Percentiles rank a stretch among this genome's conserved stretches.
Conservation (phyloP, 768 basidiomycete species). For the Glaciozyma antarctica region DNA sequence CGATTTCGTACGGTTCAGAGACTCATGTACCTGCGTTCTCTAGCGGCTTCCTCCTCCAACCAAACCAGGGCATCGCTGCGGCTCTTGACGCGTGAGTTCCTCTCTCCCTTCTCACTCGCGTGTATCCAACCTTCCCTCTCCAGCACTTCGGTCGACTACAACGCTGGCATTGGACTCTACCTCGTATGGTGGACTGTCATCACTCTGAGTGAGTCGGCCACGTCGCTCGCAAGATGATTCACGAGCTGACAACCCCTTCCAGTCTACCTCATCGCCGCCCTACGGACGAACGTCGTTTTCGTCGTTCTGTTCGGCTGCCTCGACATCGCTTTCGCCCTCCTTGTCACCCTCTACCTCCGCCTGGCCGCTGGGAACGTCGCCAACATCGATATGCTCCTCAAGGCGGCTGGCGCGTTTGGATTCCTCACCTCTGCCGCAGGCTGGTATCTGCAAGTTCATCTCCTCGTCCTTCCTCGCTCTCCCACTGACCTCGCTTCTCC, state of each 20-base stretch:
- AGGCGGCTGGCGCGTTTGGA: slow-evolving; percentile 32
- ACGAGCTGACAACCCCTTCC: not conserved
- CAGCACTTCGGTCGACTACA: slow-evolving; percentile 22
- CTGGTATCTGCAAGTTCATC: too few species aligned
- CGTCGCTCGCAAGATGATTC: not conserved
- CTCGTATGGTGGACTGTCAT: slow-evolving; percentile 30
- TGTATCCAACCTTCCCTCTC: not conserved
- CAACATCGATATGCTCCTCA: slow-evolving; percentile 7
- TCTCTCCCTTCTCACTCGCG: not conserved
- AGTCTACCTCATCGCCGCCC: slow-evolving; percentile 28
- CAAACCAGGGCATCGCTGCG: slow-evolving; percentile 24
- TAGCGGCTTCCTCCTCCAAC: slow-evolving; percentile 31
- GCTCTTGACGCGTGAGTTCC: slow-evolving; percentile 12
- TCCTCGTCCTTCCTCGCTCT: too few species aligned
- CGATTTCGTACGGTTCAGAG: too few species aligned
- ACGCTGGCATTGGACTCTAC: slow-evolving; percentile 31
- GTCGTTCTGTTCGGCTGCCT: slow-evolving; percentile 30
- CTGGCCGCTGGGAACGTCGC: slow-evolving; percentile 17
- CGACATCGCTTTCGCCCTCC: slow-evolving; percentile 33
- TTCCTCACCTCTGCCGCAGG: too few species aligned
- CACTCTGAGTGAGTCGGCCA: slow-evolving; percentile 3
- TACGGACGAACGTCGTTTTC: slow-evolving; percentile 33
- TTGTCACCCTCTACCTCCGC: slow-evolving; percentile 25
- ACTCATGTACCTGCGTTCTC: not conserved
- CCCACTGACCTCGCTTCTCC: too few species aligned